Percentiles rank a stretch among this genome's conserved stretches.
These are phyloP conservation scores for Kodamaea derodonti DNA, from an alignment of 1,139 yeast genomes.

Conservation along the genomic window DNA sequence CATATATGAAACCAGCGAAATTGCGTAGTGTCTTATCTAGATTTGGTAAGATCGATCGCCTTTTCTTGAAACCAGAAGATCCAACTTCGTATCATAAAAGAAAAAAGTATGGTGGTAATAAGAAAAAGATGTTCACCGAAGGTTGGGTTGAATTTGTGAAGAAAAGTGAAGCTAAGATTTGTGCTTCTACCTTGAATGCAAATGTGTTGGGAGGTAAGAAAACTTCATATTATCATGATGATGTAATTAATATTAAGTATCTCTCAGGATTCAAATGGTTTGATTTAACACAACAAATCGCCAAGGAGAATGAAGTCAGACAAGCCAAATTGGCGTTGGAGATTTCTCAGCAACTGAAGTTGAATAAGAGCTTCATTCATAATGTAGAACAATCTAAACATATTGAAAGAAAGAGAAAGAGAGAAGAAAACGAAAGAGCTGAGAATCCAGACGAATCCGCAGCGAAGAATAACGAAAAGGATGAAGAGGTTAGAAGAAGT, in stretches of 20 bases:
- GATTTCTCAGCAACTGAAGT: slow-evolving; percentile 80
- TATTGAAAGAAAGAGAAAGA: slow-evolving; percentile 53
- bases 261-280: slow-evolving; percentile 93
- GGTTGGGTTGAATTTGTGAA: slow-evolving; percentile 95
- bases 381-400: slow-evolving; percentile 85
- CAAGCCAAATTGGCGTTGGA: slow-evolving; percentile 86
- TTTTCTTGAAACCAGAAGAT: slow-evolving; percentile 86
- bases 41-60: slow-evolving; percentile 83
- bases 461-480: slow-evolving; percentile 11
- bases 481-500: slow-evolving; percentile 42
- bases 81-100: slow-evolving; percentile 59
- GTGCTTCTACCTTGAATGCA: slow-evolving; percentile 84
- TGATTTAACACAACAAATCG: slow-evolving; percentile 89
- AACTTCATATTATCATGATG: slow-evolving; percentile 91
- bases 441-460: slow-evolving; percentile 5
- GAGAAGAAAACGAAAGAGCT: slow-evolving; percentile 21
- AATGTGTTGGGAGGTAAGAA: slow-evolving; percentile 89
- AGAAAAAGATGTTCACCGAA: slow-evolving; percentile 81
- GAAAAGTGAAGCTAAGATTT: slow-evolving; percentile 83
- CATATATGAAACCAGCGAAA: slow-evolving; percentile 94
- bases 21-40: slow-evolving; percentile 73
- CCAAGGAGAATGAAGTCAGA: slow-evolving; percentile 84
- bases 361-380: slow-evolving; percentile 76
- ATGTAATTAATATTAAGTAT: slow-evolving; percentile 85
- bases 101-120: slow-evolving; percentile 90